Conservation (phyloP, 306 rosid species). For the Vicia villosa region DNA sequence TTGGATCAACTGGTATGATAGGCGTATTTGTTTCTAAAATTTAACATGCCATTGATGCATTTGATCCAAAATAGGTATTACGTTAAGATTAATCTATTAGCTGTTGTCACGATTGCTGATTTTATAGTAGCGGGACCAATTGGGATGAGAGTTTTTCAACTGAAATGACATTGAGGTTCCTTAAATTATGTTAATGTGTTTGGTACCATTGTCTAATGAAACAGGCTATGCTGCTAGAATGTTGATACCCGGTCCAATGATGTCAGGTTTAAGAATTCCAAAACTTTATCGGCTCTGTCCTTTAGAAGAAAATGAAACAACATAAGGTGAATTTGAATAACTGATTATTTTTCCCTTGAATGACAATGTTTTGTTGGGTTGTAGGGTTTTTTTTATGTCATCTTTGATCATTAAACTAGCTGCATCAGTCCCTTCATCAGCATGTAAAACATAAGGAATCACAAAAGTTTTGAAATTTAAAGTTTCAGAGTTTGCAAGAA, state of each 20-base stretch:
- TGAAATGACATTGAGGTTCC: conserved; percentile 63
- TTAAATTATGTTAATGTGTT: conserved; percentile 40
- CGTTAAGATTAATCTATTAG: conserved; percentile 31
- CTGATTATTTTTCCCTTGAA: conserved; percentile 51
- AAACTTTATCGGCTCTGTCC: conserved; percentile 52
- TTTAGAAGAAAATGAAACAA: conserved; percentile 58
- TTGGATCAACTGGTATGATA: too few species aligned
- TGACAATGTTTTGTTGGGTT: conserved; percentile 42
- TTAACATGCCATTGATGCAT: too few species aligned
- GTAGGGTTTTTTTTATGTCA: conserved; percentile 48
- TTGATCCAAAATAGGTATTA: conserved; percentile 36
- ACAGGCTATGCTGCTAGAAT: conserved; percentile 61
- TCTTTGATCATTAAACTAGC: conserved; percentile 39
- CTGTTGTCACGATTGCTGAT: conserved; percentile 56
- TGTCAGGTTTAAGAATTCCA: conserved; percentile 61
- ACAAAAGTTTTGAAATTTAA: too few species aligned
- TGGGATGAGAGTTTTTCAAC: conserved; percentile 61
- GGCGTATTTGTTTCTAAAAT: too few species aligned
- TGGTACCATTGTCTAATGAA: conserved; percentile 30
- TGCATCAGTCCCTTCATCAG: conserved; percentile 34
- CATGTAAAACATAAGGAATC: conserved; percentile 67
- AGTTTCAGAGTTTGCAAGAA: too few species aligned
- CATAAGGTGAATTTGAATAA: conserved; percentile 37
- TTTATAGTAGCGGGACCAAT: conserved; percentile 70
- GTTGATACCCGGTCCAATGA: conserved; percentile 61